A percentile compares a stretch with the other conserved stretches of the same genome.
Conservation (phyloP, 2,329 filamentous ascomycete species). For the Penicillium sp. region DNA sequence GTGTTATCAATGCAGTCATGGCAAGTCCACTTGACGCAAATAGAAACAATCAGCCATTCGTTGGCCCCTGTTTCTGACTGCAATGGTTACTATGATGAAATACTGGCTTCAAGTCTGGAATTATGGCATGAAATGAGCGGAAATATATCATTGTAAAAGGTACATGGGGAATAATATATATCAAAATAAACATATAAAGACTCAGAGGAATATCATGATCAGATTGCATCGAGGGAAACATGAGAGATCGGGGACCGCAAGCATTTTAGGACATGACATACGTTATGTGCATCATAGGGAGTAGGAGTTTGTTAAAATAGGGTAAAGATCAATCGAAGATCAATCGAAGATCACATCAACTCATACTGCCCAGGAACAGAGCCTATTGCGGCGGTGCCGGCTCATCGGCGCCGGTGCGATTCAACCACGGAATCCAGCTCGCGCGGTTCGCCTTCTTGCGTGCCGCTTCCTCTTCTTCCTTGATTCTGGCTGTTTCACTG, state of each 20-base stretch:
- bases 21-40: background rate
- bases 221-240: conserved; percentile 13
- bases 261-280: conserved; percentile 21
- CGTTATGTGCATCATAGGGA: conserved; percentile 26
- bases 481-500: conserved; percentile 42
- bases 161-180: conserved; percentile 12
- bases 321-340: conserved; percentile 21
- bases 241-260: conserved; percentile 11
- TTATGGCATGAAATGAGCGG: background rate
- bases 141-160: conserved; percentile 5
- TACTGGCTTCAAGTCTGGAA: background rate
- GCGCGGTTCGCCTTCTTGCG: conserved; percentile 47
- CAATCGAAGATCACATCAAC: conserved; percentile 22
- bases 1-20: too few species aligned
- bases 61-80: background rate
- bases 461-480: conserved; percentile 44
- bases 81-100: background rate
- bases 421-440: conserved; percentile 51
- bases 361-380: conserved; percentile 15
- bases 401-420: conserved; percentile 34
- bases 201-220: conserved; percentile 10
- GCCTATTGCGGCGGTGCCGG: conserved; percentile 16
- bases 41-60: background rate
- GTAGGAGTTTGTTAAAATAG: conserved; percentile 24
- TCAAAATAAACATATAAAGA: conserved; percentile 1